These are phyloP conservation scores for Sporothrix variecibatus DNA, from an alignment of 2,329 filamentous ascomycete genomes.

Conservation along the genomic window DNA sequence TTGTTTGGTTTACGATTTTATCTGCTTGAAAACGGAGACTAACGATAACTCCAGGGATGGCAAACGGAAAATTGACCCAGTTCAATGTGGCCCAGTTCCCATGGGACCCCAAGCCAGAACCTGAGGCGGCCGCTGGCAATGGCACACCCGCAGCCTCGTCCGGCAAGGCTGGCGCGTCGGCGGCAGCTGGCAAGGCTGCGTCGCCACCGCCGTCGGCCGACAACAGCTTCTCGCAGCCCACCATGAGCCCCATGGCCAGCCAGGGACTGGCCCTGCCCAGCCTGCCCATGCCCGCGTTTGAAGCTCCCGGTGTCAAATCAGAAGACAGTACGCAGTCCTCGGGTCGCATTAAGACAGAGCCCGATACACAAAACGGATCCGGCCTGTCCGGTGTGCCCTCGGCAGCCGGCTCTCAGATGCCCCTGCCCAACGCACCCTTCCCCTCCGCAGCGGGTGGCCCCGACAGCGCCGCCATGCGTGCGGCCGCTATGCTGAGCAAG, in stretches of 20 bases:
- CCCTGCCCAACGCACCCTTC: constrained; percentile 34
- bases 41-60: constrained; percentile 70
- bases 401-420: not conserved
- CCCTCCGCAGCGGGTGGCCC: constrained; percentile 35
- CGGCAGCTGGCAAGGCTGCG: constrained; percentile 31
- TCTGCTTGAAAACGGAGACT: not conserved
- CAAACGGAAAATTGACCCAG: constrained; percentile 89
- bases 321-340: constrained; percentile 16
- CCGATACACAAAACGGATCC: constrained; percentile 15
- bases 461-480: constrained; percentile 54
- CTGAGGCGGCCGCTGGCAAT: constrained; percentile 42
- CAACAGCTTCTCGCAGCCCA: constrained; percentile 40
- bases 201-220: constrained; percentile 18
- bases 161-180: not conserved
- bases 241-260: constrained; percentile 40
- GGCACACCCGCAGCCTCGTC: constrained; percentile 5
- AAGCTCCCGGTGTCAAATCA: constrained; percentile 15
- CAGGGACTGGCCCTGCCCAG: constrained; percentile 36
- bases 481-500: constrained; percentile 57
- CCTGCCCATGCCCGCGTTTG: constrained; percentile 35
- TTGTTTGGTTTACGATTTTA: not conserved
- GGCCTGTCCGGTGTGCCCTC: constrained; percentile 12
- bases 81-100: constrained; percentile 86
- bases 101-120: constrained; percentile 86
- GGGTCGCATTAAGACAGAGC: constrained; percentile 32